These are phyloP conservation scores for Hypericum androsaemum DNA, from an alignment of 345 rosid species.

Conservation along the genomic window DNA sequence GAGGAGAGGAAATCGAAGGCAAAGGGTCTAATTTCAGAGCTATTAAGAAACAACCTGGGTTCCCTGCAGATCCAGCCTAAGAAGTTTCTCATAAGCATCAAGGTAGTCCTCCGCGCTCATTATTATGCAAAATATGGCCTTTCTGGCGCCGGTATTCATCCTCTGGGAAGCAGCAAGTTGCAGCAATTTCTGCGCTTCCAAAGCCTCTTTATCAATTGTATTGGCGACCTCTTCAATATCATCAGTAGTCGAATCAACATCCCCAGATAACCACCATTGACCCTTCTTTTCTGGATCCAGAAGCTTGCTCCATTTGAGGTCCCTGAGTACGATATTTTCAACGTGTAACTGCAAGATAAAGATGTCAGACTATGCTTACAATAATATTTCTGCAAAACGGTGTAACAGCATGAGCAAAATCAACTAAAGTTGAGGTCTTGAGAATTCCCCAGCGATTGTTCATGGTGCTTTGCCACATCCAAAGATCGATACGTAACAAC, in stretches of 20 bases:
- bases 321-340: slow-evolving; percentile 59
- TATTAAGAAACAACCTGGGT: slow-evolving; percentile 40
- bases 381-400: no score
- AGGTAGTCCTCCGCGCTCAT: slow-evolving; percentile 91
- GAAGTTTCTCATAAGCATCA: slow-evolving; percentile 85
- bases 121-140: slow-evolving; percentile 83
- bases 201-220: slow-evolving; percentile 72
- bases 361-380: neutral
- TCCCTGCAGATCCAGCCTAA: slow-evolving; percentile 72
- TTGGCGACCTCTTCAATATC: slow-evolving; percentile 55
- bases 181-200: slow-evolving; percentile 80
- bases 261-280: slow-evolving; percentile 89
- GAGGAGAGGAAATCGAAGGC: neutral
- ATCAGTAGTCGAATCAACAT: slow-evolving; percentile 27
- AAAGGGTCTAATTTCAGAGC: neutral
- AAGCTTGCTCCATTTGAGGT: slow-evolving; percentile 82
- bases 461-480: no score
- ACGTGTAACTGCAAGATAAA: slow-evolving; percentile 44
- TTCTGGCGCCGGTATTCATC: slow-evolving; percentile 88
- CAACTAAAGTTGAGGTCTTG: no score
- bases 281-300: slow-evolving; percentile 85
- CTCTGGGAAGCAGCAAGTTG: slow-evolving; percentile 88
- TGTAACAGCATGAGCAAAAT: no score
- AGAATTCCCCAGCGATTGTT: no score
- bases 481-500: no score